These are phyloP conservation scores for Chalciporus pseudorubinellus DNA, from an alignment of 768 basidiomycete genomes.

Conservation along the genomic window DNA sequence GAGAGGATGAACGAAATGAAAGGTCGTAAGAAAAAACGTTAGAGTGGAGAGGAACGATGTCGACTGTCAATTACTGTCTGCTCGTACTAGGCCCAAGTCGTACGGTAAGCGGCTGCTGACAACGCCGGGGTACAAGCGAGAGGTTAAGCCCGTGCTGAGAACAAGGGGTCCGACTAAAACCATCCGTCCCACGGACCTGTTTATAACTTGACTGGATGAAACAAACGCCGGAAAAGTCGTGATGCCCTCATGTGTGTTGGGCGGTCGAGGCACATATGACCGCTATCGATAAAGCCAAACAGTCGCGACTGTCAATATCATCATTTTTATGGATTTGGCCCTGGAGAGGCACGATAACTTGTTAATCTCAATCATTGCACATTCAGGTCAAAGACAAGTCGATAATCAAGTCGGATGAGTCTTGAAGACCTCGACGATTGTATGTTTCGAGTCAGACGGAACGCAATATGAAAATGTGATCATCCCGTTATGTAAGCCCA, in stretches of 20 bases:
- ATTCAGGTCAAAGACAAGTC: neutral
- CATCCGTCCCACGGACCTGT: neutral
- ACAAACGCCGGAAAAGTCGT: neutral
- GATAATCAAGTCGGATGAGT: neutral
- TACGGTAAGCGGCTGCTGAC: neutral
- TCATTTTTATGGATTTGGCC: no score
- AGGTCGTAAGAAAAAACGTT: neutral
- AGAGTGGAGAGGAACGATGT: neutral
- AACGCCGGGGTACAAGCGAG: no score
- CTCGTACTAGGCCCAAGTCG: neutral
- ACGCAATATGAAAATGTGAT: no score
- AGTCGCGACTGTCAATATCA: no score
- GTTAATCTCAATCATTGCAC: no score
- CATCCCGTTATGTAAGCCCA: constrained; percentile 16
- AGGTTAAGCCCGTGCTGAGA: neutral
- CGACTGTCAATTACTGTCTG: no score
- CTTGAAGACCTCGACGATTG: no score
- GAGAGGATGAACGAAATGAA: constrained; percentile 1
- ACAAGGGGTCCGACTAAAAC: neutral
- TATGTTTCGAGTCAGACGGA: no score
- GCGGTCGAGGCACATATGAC: neutral
- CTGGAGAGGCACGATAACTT: no score
- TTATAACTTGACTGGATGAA: neutral
- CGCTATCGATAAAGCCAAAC: neutral
- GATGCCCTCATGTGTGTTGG: neutral